Evolutionary conservation across 1,139 yeast species (phyloP).

Genomic region (Kluyveromyces marxianus): DNA sequence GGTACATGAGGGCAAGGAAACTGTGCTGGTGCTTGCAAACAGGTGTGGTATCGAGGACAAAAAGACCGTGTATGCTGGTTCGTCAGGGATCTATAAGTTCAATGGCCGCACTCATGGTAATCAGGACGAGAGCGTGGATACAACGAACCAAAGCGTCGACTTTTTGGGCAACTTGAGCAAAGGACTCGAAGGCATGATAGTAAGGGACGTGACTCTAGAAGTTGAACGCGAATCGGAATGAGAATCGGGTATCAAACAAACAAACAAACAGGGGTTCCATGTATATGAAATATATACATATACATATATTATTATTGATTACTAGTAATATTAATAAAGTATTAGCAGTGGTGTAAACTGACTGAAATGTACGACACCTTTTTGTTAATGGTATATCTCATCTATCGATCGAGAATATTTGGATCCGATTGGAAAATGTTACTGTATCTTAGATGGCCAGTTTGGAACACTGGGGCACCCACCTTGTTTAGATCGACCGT

Average conservation of each 20-base stretch:
- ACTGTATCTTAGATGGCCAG: background rate
- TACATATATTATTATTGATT: no score
- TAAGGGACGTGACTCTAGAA: constrained; percentile 47
- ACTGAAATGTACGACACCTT: no score
- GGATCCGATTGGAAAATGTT: background rate
- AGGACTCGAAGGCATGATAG: constrained; percentile 54
- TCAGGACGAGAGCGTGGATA: constrained; percentile 23
- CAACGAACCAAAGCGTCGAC: constrained; percentile 43
- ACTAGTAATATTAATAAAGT: background rate
- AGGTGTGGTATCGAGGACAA: constrained; percentile 68
- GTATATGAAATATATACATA: no score
- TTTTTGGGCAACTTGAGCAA: constrained; percentile 50
- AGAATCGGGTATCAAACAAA: no score
- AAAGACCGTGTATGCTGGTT: constrained; percentile 54
- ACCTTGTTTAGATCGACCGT: constrained; percentile 7
- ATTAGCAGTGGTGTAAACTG: no score
- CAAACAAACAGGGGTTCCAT: no score
- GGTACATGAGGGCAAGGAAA: constrained; percentile 22
- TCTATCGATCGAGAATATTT: background rate
- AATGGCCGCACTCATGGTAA: constrained; percentile 30
- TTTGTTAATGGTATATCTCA: no score
- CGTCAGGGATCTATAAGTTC: constrained; percentile 57
- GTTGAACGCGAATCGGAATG: constrained; percentile 6
- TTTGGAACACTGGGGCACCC: constrained; percentile 2
- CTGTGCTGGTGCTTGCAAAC: constrained; percentile 34